These are phyloP conservation scores for Phanerodontia chrysosporium DNA, from an alignment of 768 basidiomycete genomes.

Conservation along the genomic window DNA sequence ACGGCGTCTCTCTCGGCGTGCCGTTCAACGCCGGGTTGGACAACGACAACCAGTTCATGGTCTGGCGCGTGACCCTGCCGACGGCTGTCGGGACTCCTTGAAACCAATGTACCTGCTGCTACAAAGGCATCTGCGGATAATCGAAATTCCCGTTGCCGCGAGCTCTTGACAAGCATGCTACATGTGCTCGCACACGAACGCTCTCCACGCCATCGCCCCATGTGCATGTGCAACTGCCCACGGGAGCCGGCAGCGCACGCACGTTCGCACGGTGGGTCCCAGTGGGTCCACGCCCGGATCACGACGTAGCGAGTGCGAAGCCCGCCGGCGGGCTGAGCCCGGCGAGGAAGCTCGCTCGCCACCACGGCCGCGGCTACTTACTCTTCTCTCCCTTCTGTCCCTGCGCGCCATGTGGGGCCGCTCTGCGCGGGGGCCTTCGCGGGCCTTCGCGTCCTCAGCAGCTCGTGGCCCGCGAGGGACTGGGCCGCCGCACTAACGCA, in stretches of 20 bases:
- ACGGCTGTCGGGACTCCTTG: constrained; percentile 5
- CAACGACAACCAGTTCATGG: constrained; percentile 58
- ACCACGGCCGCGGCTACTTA: background rate
- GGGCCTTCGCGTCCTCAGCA: too few relatives aligned
- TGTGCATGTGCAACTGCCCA: background rate
- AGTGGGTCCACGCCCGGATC: background rate
- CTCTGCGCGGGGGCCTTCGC: too few relatives aligned
- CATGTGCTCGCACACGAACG: too few relatives aligned
- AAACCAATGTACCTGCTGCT: background rate
- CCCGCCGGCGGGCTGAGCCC: too few relatives aligned
- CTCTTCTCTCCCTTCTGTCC: background rate
- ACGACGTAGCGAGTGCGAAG: background rate
- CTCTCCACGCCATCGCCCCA: background rate
- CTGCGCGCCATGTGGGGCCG: background rate
- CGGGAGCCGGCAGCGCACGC: too few relatives aligned
- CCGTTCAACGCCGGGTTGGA: constrained; percentile 52
- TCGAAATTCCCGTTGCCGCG: background rate
- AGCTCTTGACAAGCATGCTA: background rate
- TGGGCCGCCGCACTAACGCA: too few relatives aligned
- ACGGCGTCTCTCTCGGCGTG: constrained; percentile 46
- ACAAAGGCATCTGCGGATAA: background rate
- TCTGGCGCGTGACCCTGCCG: constrained; percentile 57
- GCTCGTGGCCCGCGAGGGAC: too few relatives aligned
- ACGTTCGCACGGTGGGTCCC: background rate
- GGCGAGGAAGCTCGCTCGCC: too few relatives aligned